Conservation (phyloP, 495 filamentous ascomycete species). For the Rhizodiscina lignyota region DNA sequence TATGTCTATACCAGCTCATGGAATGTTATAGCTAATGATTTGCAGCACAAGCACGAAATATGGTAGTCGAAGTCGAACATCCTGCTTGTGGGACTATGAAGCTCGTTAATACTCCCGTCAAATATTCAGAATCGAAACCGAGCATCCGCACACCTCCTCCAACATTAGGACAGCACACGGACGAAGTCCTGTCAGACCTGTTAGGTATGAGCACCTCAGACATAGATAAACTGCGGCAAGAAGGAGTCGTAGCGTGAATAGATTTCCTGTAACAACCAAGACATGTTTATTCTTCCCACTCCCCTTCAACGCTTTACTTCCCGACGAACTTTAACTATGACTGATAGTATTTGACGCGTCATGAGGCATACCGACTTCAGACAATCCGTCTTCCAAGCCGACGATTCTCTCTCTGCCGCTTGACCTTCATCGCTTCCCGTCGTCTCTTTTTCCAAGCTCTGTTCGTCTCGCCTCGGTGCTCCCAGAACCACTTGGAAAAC, state of each 20-base stretch:
- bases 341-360: too few relatives aligned
- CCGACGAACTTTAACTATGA: too few relatives aligned
- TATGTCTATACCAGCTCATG: slow-evolving; percentile 11
- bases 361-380: slow-evolving; percentile 2
- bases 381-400: slow-evolving; percentile 16
- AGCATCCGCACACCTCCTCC: slow-evolving; percentile 69
- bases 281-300: too few relatives aligned
- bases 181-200: slow-evolving; percentile 57
- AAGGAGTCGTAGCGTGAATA: slow-evolving; percentile 49
- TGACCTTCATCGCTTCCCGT: slow-evolving; percentile 67
- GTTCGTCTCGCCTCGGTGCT: slow-evolving; percentile 76
- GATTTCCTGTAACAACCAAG: too few relatives aligned
- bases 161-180: slow-evolving; percentile 78
- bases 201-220: slow-evolving; percentile 45
- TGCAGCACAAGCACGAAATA: slow-evolving; percentile 59
- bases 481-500: slow-evolving; percentile 86
- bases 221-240: slow-evolving; percentile 43
- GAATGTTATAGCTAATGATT: slow-evolving; percentile 2
- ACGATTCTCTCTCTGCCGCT: slow-evolving; percentile 71
- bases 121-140: slow-evolving; percentile 72
- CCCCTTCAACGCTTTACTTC: too few relatives aligned
- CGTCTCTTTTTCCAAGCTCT: slow-evolving; percentile 78
- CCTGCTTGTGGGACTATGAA: slow-evolving; percentile 69
- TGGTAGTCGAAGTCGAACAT: slow-evolving; percentile 82
- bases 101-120: slow-evolving; percentile 87